Percentiles rank a stretch among this genome's conserved stretches.
These are phyloP conservation scores for Irpex sp. DNA, from an alignment of 1,284 basidiomycete species.

Conservation along the genomic window DNA sequence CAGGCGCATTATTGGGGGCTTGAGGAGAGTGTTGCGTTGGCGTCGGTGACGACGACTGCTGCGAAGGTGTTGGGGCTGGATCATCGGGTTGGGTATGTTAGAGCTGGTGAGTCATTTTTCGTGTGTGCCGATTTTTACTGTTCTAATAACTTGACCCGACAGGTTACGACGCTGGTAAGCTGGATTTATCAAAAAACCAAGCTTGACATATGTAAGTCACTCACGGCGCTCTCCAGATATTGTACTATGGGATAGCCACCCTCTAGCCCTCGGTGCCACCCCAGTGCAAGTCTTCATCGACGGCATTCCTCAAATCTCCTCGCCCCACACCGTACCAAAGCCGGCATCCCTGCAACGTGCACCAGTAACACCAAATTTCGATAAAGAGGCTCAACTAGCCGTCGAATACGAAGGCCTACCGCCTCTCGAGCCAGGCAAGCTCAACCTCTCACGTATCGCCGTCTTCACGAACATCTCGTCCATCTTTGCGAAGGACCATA, in stretches of 20 bases:
- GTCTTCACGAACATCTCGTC: constrained; percentile 56
- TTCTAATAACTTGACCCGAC: neutral
- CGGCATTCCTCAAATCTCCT: constrained; percentile 54
- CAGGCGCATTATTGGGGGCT: constrained; percentile 59
- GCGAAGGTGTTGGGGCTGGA: constrained; percentile 59
- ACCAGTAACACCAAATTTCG: constrained; percentile 59
- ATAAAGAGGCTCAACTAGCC: constrained; percentile 47
- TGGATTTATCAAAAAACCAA: neutral
- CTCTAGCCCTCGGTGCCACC: constrained; percentile 50
- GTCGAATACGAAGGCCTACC: constrained; percentile 64
- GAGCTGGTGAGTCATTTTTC: constrained; percentile 31
- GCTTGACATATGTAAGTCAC: no score
- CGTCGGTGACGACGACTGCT: constrained; percentile 59
- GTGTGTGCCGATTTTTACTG: neutral
- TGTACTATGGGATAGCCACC: constrained; percentile 33
- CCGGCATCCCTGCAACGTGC: constrained; percentile 32
- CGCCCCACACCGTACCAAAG: constrained; percentile 26
- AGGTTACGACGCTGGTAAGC: constrained; percentile 32
- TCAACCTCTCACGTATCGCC: constrained; percentile 31
- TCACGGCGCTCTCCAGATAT: constrained; percentile 42
- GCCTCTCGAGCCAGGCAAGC: constrained; percentile 40
- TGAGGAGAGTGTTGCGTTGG: constrained; percentile 38
- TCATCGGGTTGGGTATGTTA: constrained; percentile 61
- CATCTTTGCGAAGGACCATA: constrained; percentile 24
- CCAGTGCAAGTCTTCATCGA: constrained; percentile 75